Evolutionary conservation across 1,139 yeast genomes (phyloP).

Genomic region (Wickerhamomyces sp.): DNA sequence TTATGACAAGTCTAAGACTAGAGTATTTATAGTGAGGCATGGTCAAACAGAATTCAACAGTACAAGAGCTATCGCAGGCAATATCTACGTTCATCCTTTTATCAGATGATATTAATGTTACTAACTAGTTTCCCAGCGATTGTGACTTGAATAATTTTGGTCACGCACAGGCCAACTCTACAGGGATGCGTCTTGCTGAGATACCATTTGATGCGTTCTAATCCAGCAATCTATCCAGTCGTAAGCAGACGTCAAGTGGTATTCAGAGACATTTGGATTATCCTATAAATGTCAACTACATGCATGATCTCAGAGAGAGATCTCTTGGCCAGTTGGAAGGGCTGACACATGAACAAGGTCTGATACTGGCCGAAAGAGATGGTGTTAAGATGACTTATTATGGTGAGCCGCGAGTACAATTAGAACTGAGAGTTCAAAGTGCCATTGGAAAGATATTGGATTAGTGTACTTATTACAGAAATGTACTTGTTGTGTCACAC

Average conservation of each 20-base stretch:
- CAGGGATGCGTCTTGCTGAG: background rate
- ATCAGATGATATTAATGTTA: no score
- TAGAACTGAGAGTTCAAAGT: background rate
- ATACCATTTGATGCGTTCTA: background rate
- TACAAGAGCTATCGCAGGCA: background rate
- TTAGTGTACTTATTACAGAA: background rate
- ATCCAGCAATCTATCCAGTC: background rate
- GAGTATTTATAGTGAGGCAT: background rate
- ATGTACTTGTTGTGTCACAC: background rate
- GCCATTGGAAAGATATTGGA: background rate
- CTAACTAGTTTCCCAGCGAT: no score
- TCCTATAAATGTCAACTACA: no score
- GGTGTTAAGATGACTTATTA: background rate
- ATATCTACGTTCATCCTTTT: background rate
- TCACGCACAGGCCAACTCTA: background rate
- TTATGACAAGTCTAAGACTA: background rate
- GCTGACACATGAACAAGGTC: background rate
- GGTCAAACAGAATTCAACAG: conserved; percentile 1
- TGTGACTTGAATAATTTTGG: background rate
- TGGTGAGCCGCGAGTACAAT: background rate
- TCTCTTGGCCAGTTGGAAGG: background rate
- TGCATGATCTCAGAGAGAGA: background rate
- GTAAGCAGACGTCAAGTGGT: background rate
- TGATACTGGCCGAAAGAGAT: background rate
- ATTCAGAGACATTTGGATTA: no score